A percentile compares a stretch with the other conserved stretches of the same genome.
Conservation (phyloP, 2,329 filamentous ascomycete genomes). For the Beauveria medogensis region DNA sequence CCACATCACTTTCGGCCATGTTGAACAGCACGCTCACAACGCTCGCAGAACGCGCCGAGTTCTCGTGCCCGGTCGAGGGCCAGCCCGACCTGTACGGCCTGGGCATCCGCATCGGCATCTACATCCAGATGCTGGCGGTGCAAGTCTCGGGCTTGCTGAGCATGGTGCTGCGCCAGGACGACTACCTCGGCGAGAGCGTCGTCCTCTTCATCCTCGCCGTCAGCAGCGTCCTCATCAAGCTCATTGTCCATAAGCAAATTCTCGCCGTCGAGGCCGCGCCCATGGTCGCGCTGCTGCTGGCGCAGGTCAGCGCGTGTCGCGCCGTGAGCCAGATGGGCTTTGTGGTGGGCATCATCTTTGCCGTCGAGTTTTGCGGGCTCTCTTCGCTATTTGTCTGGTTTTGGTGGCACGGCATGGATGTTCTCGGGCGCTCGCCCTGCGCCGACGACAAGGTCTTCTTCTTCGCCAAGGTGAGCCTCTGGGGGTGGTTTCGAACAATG, state of each 20-base stretch:
- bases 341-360: slow-evolving; percentile 14
- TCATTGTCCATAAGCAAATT: slow-evolving; percentile 10
- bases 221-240: slow-evolving; percentile 16
- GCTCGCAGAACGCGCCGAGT: neutral
- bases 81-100: slow-evolving; percentile 21
- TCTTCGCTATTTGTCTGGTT: slow-evolving; percentile 17
- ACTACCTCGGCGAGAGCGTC: slow-evolving; percentile 16
- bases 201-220: slow-evolving; percentile 18
- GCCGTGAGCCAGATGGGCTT: slow-evolving; percentile 12
- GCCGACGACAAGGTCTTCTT: slow-evolving; percentile 19
- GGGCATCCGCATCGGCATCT: slow-evolving; percentile 22
- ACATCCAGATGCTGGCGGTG: slow-evolving; percentile 20
- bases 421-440: slow-evolving; percentile 14
- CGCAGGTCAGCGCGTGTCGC: slow-evolving; percentile 17
- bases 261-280: slow-evolving; percentile 18
- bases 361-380: slow-evolving; percentile 15
- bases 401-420: slow-evolving; percentile 20
- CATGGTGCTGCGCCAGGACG: slow-evolving; percentile 15
- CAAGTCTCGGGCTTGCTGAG: slow-evolving; percentile 17
- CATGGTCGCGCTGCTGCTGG: slow-evolving; percentile 17
- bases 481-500: slow-evolving; percentile 19
- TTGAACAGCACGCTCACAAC: neutral
- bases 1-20: neutral
- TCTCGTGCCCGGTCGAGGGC: slow-evolving; percentile 15
- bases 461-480: slow-evolving; percentile 22